Evolutionary conservation across 345 rosid species (phyloP), one percentile per base, ranked within the genome.

Genomic region (Orychophragmus violaceus): DNA sequence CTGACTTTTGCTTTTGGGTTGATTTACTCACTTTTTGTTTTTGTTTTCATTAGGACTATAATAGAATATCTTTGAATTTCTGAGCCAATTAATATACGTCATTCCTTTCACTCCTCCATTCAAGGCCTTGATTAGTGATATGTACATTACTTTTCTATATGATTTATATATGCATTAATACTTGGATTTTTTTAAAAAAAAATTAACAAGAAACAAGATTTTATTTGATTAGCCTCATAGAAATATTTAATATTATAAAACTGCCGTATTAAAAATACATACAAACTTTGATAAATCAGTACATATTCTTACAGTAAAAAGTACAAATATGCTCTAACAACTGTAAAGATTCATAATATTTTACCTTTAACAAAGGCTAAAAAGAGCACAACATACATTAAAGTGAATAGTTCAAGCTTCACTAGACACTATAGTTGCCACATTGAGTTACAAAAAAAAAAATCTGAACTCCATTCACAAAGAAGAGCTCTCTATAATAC

Each of bases 51-150:
- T 59, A 59, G 23, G 71, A 54, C 32, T 59, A 33, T 29, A 29
- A 49, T 48, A 64, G n/a, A 59, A 52, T 53, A 67, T 53, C 27
- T 74, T 74, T 66, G 68, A 60, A 66, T 60, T 61, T 42, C 16
- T 60, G 62, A 66, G 58, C 67, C 48, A 50, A n/a, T 13, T 53
- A 39, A 36, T 16, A 21, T 21, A 52, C 56, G 49, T 66, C 39
- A 51, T 59, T 59, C 30, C 49, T 66, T 66, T 66, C 14, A 61
- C 48, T 66, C 77, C 71, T 52, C 57, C 68, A 72, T 59, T 42
- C 68, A 66, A 39, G 62, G 77, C 71, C 2, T 59, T 73, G 72
- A 74, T 67, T 74, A 74, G 28, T 66, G 56, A 21, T 50, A 18
- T 57, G 8, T 45, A 68, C 33, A 39, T 18, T 50, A 24, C 63